Base-by-base conservation (phyloP, 2,329 filamentous ascomycete species). In the Blastomyces parvus region DNA sequence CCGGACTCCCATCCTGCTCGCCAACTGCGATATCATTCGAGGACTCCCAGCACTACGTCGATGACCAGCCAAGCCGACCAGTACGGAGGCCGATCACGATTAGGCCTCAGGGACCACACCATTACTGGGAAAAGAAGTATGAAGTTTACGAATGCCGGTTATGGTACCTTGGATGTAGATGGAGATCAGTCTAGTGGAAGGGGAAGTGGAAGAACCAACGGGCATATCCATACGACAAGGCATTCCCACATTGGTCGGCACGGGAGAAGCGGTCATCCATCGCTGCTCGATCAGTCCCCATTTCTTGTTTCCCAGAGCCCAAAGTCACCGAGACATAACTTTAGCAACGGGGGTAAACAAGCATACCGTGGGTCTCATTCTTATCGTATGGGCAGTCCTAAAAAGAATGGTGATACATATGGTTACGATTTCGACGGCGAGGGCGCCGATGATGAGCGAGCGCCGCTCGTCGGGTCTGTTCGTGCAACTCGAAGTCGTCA, bases 11-110 rank as follows among this genome's bases (percentile, higher is more conserved):
- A 74, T 63, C 77, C 82, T 38, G 67, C 72, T 50, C 79, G 83
- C 60, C 89, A 90, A 60, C 84, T 86, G 66, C 85, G 91, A 65
- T 91, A 93, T 75, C 93, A 97, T 77, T 97, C 93, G 25, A 86
- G 94, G 66, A 99, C 94, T 1, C 94, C 94, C 7, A 97, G 92
- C 75, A 89, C 91, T 53, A 95, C 93, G 3, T 97, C 93, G 14
- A 81, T 85, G 69, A 81, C 81, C 22, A 81, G 77, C 69, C 79
- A 76, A 68, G 76, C 75, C 63, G 76, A 82, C 64, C 74, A 81
- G 68, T 73, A 78, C 67, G 71, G 76, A 66, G 73, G 72, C 58
- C 77, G 84, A 58, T 85, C 84, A n/a, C 87, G 91, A 64, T 85
- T 86, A 65, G 82, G 83, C 61, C 78, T 88, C 36, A 79, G 90